Base-by-base conservation (phyloP, 148 eudicot species). In the Dysphania ambrosioides region DNA sequence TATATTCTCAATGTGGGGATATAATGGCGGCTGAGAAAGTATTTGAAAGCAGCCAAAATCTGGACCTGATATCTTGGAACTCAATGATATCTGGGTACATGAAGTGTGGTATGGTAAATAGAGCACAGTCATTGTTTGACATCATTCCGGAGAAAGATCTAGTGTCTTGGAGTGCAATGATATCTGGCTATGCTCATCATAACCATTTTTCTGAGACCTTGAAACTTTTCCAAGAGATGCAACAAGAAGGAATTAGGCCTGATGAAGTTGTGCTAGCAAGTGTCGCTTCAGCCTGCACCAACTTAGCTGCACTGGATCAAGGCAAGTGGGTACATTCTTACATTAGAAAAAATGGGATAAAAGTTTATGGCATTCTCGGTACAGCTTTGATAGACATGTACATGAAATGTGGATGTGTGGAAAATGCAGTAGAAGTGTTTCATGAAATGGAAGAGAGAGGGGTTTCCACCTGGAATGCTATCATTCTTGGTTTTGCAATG, bases 371-470 rank as follows among this genome's bases (percentile, higher is more conserved):
- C 26, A 86, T 87, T 74, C 91, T 91, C 51, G 91, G 93, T 12
- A 87, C 97, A n/a, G 80, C 91, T 27, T 90, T 89, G 18, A 85
- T 89, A 77, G 80, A 89, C 82, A 91, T 89, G 97, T 91, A 91
- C 72, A 89, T 91, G 93, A 91, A 89, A 80, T 82, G 85, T 55
- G 91, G 97, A 6, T 81, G 83, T 55, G 81, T 86, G 67, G 90
- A 89, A 66, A 79, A 77, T 59, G 97, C 97, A 31, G 24, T 82
- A 60, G 84, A 89, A 61, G 84, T 89, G 61, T 89, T 91, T 32
- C 5, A 72, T 74, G 74, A 75, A 11, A 85, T 91, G 91, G 86
- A 87, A 63, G 84, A 87, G 7, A 53, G 7, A 8, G 0, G 10
- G 58, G 58, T 53, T 53, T 53, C 11, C 21, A 21, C 57, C 7